Base-by-base conservation (phyloP, 176 grass and related monocot species). In the Raddia distichophylla region DNA sequence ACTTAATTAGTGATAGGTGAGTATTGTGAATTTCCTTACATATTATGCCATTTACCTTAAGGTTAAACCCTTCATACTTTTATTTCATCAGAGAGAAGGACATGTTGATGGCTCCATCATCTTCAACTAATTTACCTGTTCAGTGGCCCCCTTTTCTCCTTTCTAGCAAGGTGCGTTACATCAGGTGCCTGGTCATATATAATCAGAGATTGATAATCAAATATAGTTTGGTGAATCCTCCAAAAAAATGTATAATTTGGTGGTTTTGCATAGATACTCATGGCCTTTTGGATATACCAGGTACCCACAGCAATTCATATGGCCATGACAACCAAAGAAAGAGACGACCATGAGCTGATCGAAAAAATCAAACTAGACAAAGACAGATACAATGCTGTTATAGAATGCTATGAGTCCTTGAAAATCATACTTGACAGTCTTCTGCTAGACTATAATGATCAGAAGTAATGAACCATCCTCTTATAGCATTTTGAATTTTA, bases 131-230 rank as follows among this genome's bases (percentile, higher is more conserved):
- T 62, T 47, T 89, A 82, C 78, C 88, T 84, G 80, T 77, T 81
- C 80, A 80, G 9, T 94, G 88, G 92, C 92, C 92, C 84, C 80
- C 80, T 54, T 94, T 94, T 64, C 92, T 94, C 53, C 89, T 94
- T 85, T 83, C 89, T 17, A 94, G 92, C 63, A 94, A 89, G 89
- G 92, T 91, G 60, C 35, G 33, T 68, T 68, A 19, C 66, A 70
- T 5, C 37, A 40, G 44, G 9, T 73, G 64, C 27, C 27, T 27
- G 57, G 9, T 10, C 47, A 73, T 70, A 76, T 76, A 34, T 42
- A 13, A 49, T 15, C 80, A 82, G 43, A 84, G 22, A 46, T 73
- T 8, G 58, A 81, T 57, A 46, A 47, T 48, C 56, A 35, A 70
- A 48, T 54, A 75, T 42, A 40, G 20, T 18, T 59, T 73, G 54